phyloP scores from a whole-genome alignment of 2,329 filamentous ascomycete genomes.

The Magnaporthiopsis poae region DNA sequence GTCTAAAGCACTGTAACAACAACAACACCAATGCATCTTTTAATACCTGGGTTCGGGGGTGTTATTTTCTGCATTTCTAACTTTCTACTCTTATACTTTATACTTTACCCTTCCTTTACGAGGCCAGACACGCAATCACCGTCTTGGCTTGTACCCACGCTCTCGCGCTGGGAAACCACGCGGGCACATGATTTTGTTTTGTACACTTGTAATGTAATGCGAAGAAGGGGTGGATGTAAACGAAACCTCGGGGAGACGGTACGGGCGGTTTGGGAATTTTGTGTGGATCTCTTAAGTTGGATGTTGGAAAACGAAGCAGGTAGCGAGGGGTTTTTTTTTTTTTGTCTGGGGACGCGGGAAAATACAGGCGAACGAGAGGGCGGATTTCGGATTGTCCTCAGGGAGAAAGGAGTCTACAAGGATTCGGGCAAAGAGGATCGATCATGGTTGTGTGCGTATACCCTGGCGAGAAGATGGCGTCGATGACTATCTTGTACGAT shows the following conservation, averaged over 20 bases:
- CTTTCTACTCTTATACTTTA: background rate
- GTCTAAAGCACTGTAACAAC: background rate
- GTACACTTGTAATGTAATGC: background rate
- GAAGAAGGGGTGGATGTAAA: background rate
- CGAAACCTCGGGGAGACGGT: background rate
- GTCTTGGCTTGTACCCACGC: background rate
- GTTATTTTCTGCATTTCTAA: background rate
- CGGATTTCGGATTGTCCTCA: background rate
- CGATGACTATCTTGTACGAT: background rate
- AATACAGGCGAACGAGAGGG: background rate
- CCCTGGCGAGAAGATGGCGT: background rate
- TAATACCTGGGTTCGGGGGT: background rate
- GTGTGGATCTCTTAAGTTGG: background rate
- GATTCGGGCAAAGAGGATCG: background rate
- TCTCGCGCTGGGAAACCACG: too few relatives aligned
- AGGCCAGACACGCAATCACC: background rate
- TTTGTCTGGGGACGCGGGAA: background rate
- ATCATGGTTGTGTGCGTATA: background rate
- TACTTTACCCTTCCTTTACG: background rate
- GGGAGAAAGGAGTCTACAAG: background rate
- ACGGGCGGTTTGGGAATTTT: background rate
- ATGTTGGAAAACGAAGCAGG: background rate
- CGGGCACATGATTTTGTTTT: background rate
- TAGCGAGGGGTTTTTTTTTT: background rate
- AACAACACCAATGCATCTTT: background rate